Evolutionary conservation across 2,329 filamentous ascomycete genomes (phyloP), one percentile per base, ranked within the genome.

Genomic region (Conoideocrella luteorostrata): DNA sequence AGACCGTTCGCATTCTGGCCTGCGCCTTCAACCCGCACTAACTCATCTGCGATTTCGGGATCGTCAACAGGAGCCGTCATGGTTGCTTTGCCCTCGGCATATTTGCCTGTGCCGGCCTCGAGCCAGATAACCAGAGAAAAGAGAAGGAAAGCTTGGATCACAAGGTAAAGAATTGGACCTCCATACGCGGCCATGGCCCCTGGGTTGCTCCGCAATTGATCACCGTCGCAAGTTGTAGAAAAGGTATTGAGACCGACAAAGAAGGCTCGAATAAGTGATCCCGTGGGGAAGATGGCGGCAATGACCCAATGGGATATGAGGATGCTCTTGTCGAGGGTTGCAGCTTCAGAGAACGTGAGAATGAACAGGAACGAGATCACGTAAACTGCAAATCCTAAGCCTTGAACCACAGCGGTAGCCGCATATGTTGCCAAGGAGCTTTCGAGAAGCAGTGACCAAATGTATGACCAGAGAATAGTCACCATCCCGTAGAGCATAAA

Each of bases 341-440:
- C 75, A 6, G 84, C 75, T 0, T 84, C 80, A 1, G 82, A 74
- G 57, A 86, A 93, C 0, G 84, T 88, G 45, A 90, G 68, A 15
- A 85, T 83, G 42, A 69, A 73, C 55, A 87, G 69, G 59, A 83
- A 86, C 2, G 74, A 79, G 21, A 60, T 51, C 12, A 60, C 37
- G 39, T 54, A 52, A 5, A 54, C 38, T 12, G 48, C 43, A 40
- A 45, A 55, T 2, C 50, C 50, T 15, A 58, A 43, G 20, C 83
- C 84, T 63, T 95, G 88, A 13, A 80, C 76, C 15, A 84, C 86
- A 1, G 88, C 86, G 2, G 86, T 80, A 58, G 90, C 84, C 1
- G 88, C 90, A 60, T 93, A 96, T 0, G 89, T 82, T 4, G 86
- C 84, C 5, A 95, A 73, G 61, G 94, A 88, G 24, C 84, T 89